A percentile compares a stretch with the other conserved stretches of the same genome.
These are phyloP conservation scores for Pseudonectria buxi DNA, from an alignment of 2,329 filamentous ascomycete genomes.

Conservation along the genomic window DNA sequence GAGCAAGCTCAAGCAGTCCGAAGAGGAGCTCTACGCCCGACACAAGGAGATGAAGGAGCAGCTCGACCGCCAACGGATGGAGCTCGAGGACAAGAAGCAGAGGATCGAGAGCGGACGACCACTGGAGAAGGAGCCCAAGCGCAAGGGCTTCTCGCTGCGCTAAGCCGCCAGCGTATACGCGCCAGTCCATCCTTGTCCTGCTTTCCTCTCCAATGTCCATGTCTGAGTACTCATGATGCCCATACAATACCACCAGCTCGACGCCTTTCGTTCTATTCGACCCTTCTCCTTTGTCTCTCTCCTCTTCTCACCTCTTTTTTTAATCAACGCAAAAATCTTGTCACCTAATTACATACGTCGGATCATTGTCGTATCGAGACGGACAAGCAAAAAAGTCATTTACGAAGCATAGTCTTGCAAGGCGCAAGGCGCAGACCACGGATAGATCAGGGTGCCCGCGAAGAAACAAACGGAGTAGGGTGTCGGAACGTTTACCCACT, in stretches of 20 bases:
- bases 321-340: constrained; percentile 31
- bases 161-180: constrained; percentile 41
- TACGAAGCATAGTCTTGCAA: constrained; percentile 31
- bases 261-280: constrained; percentile 45
- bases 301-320: constrained; percentile 31
- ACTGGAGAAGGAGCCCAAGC: constrained; percentile 95
- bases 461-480: constrained; percentile 10
- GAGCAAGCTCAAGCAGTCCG: constrained; percentile 98
- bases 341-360: constrained; percentile 31
- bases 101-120: constrained; percentile 92
- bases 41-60: constrained; percentile 99
- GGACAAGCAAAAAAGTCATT: constrained; percentile 28
- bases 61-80: constrained; percentile 85
- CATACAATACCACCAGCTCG: constrained; percentile 50
- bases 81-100: constrained; percentile 97
- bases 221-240: constrained; percentile 53
- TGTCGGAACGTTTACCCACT: constrained; percentile 3
- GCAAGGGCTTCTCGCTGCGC: constrained; percentile 98
- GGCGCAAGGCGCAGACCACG: constrained; percentile 27
- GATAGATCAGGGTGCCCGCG: constrained; percentile 15
- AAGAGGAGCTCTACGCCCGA: constrained; percentile 95
- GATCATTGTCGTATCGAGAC: constrained; percentile 27
- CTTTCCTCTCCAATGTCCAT: constrained; percentile 41
- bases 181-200: constrained; percentile 15
- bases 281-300: constrained; percentile 33